Conservation (phyloP, 2,329 filamentous ascomycete genomes). For the Thielaviopsis musarum region DNA sequence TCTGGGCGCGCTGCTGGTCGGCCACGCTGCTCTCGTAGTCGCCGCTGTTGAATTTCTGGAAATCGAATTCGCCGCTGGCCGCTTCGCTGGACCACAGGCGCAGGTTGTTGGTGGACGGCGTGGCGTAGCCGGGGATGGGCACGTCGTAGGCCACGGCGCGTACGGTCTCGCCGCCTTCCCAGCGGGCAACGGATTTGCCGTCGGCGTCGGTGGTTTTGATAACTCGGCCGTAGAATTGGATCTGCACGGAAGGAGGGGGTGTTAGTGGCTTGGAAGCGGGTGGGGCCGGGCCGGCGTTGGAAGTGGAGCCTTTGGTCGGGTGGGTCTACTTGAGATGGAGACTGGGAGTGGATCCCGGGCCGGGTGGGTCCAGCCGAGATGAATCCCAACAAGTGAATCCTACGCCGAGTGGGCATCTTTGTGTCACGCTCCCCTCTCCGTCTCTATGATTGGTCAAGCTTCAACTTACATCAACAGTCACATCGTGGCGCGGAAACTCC, state of each 20-base stretch:
- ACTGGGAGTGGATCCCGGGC: too few relatives aligned
- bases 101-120: slow-evolving; percentile 85
- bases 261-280: background rate
- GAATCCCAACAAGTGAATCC: too few relatives aligned
- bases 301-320: too few relatives aligned
- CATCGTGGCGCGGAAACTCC: slow-evolving; percentile 93
- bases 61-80: slow-evolving; percentile 93
- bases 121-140: slow-evolving; percentile 77
- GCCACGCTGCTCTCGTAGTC: slow-evolving; percentile 96
- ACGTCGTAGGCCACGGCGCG: slow-evolving; percentile 89
- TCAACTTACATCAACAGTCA: slow-evolving; percentile 61
- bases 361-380: too few relatives aligned
- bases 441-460: too few relatives aligned
- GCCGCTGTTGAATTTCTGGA: slow-evolving; percentile 97
- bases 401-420: background rate
- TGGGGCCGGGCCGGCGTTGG: too few relatives aligned
- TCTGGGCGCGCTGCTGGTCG: slow-evolving; percentile 98
- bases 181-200: slow-evolving; percentile 58
- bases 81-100: slow-evolving; percentile 96
- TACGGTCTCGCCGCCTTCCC: slow-evolving; percentile 89
- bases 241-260: slow-evolving; percentile 22
- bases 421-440: background rate
- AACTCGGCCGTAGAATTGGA: slow-evolving; percentile 88
- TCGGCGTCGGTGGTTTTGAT: slow-evolving; percentile 56
- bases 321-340: too few relatives aligned